A percentile compares a stretch with the other conserved stretches of the same genome.
These are phyloP conservation scores for Leccinum imitatum DNA, from an alignment of 768 basidiomycete species.

Conservation along the genomic window DNA sequence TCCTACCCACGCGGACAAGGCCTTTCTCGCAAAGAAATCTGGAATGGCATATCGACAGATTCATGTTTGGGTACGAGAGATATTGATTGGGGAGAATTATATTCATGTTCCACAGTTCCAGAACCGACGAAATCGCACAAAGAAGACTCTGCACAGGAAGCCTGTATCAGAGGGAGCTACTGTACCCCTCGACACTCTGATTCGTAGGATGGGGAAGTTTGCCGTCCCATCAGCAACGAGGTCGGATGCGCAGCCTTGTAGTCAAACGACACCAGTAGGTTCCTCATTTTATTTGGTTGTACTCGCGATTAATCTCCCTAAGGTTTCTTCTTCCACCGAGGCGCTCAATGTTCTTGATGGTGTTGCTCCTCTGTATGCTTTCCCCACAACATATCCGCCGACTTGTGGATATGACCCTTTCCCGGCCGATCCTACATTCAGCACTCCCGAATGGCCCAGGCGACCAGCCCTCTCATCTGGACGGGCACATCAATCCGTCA, in stretches of 20 bases:
- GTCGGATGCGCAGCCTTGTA: background rate
- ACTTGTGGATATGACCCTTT: slow-evolving; percentile 18
- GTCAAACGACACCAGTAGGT: slow-evolving; percentile 9
- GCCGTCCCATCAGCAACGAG: slow-evolving; percentile 20
- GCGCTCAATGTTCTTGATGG: slow-evolving; percentile 6
- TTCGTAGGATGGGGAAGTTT: slow-evolving; percentile 29
- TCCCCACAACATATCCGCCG: slow-evolving; percentile 24
- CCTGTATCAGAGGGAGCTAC: background rate
- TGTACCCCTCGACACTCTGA: background rate
- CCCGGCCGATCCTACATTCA: slow-evolving; percentile 5
- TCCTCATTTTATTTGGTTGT: background rate
- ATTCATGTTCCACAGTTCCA: background rate
- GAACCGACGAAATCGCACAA: slow-evolving; percentile 4
- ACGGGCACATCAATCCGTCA: background rate
- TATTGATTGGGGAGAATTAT: no score
- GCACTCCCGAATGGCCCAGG: slow-evolving; percentile 9
- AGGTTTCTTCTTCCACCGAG: background rate
- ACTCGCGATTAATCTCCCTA: background rate
- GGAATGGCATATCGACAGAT: background rate
- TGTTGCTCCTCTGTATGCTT: slow-evolving; percentile 22
- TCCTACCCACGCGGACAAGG: no score
- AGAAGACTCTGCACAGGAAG: background rate
- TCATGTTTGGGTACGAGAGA: background rate
- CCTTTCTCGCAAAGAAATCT: no score
- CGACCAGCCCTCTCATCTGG: background rate